These are phyloP conservation scores for Hypoxylon fuscum DNA, from an alignment of 495 filamentous ascomycete species.

Conservation along the genomic window DNA sequence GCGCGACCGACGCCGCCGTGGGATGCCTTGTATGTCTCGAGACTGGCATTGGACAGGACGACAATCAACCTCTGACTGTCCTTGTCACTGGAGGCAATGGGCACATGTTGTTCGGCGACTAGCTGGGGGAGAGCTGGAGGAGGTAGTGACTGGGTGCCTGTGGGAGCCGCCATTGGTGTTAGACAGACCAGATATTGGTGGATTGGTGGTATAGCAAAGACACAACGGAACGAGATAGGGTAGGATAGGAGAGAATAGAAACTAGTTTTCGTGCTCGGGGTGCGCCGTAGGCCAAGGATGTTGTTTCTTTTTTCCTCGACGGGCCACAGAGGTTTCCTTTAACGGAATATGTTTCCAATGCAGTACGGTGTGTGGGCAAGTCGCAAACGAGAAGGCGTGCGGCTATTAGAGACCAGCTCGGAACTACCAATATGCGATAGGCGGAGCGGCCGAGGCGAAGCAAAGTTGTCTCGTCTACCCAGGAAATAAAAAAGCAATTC, in stretches of 20 bases:
- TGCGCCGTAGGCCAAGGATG: no score
- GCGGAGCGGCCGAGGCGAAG: constrained; percentile 9
- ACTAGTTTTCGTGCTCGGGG: no score
- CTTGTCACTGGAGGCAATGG: constrained; percentile 86
- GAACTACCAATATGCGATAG: constrained; percentile 27
- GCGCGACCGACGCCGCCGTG: constrained; percentile 67
- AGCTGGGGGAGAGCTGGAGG: constrained; percentile 89
- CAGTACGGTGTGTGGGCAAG: neutral
- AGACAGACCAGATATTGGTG: constrained; percentile 15
- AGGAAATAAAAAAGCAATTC: constrained; percentile 21
- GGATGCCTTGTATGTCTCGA: constrained; percentile 94
- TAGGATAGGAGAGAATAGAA: neutral
- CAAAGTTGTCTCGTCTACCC: neutral
- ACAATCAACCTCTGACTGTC: constrained; percentile 91
- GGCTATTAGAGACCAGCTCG: constrained; percentile 20
- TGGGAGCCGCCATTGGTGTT: constrained; percentile 34
- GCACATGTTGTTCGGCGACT: constrained; percentile 88
- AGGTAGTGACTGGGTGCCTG: constrained; percentile 88
- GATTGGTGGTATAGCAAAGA: neutral
- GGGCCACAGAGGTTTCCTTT: constrained; percentile 3
- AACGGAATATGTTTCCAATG: neutral
- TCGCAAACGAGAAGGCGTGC: constrained; percentile 10
- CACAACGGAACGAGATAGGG: neutral
- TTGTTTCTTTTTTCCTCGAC: no score
- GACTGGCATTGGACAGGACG: constrained; percentile 93